phyloP scores from a whole-genome alignment of 2,329 filamentous ascomycete species.

The Colletotrichum trifolii region DNA sequence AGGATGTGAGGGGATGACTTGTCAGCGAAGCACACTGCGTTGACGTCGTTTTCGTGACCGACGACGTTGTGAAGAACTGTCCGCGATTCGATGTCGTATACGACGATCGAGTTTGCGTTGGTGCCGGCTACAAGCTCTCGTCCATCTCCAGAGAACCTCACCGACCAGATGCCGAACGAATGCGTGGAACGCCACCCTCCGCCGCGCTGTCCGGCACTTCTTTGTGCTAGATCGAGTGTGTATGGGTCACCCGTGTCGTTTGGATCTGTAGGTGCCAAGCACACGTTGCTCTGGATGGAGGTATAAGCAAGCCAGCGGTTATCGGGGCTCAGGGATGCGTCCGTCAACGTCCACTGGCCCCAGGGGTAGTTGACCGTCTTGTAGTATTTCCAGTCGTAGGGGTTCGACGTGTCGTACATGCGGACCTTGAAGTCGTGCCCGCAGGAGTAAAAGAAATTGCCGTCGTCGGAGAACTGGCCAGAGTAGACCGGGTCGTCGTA shows the following conservation, averaged over 20 bases:
- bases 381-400: conserved; percentile 95
- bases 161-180: conserved; percentile 81
- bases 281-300: conserved; percentile 86
- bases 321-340: conserved; percentile 90
- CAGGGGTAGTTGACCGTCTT: conserved; percentile 88
- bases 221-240: conserved; percentile 76
- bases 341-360: conserved; percentile 95
- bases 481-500: conserved; percentile 90
- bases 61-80: conserved; percentile 78
- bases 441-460: conserved; percentile 95
- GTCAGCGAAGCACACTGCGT: conserved; percentile 96
- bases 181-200: conserved; percentile 43
- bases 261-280: conserved; percentile 87
- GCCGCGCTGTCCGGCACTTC: conserved; percentile 39
- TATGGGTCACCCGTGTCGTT: conserved; percentile 83
- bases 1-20: conserved; percentile 89
- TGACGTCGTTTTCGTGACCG: conserved; percentile 90
- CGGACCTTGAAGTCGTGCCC: conserved; percentile 93
- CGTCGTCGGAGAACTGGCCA: conserved; percentile 95
- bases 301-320: conserved; percentile 93
- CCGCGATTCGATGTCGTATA: conserved; percentile 90
- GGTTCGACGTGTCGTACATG: conserved; percentile 97
- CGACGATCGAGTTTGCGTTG: conserved; percentile 80
- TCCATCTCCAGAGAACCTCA: conserved; percentile 93
- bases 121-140: conserved; percentile 92